A percentile compares a stretch with the other conserved stretches of the same genome.
Conservation (phyloP, 2,329 filamentous ascomycete species). For the Lecanicillium sp. region DNA sequence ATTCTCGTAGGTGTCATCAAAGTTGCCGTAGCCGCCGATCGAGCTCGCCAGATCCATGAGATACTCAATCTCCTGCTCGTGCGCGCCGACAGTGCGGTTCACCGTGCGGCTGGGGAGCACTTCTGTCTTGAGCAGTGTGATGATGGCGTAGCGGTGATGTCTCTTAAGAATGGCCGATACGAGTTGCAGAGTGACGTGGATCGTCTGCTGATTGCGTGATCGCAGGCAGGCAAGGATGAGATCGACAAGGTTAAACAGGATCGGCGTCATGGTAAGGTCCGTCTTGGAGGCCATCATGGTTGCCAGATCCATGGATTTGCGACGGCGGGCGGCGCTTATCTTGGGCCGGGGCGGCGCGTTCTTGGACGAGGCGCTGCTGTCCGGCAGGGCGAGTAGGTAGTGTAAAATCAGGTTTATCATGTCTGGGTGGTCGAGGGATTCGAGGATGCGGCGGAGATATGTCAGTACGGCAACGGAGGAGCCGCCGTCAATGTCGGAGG, state of each 20-base stretch:
- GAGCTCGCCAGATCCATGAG: constrained; percentile 62
- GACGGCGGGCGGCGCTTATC: constrained; percentile 65
- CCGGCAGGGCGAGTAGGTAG: constrained; percentile 80
- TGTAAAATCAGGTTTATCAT: constrained; percentile 91
- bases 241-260: constrained; percentile 90
- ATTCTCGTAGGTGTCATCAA: constrained; percentile 66
- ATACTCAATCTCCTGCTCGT: constrained; percentile 68
- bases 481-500: constrained; percentile 92
- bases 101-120: constrained; percentile 46
- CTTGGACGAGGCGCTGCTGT: constrained; percentile 33
- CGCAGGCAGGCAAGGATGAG: constrained; percentile 78
- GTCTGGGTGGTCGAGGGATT: constrained; percentile 86
- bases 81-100: constrained; percentile 63
- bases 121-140: constrained; percentile 66
- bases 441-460: constrained; percentile 84
- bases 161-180: constrained; percentile 79
- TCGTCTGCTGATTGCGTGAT: constrained; percentile 81
- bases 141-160: constrained; percentile 81
- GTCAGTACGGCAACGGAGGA: constrained; percentile 94
- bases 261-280: constrained; percentile 68
- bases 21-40: constrained; percentile 62
- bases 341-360: constrained; percentile 39
- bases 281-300: constrained; percentile 71
- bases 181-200: constrained; percentile 81
- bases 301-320: constrained; percentile 84